Conservation (phyloP, 2,329 filamentous ascomycete species). For the Calonectria hawksworthii region DNA sequence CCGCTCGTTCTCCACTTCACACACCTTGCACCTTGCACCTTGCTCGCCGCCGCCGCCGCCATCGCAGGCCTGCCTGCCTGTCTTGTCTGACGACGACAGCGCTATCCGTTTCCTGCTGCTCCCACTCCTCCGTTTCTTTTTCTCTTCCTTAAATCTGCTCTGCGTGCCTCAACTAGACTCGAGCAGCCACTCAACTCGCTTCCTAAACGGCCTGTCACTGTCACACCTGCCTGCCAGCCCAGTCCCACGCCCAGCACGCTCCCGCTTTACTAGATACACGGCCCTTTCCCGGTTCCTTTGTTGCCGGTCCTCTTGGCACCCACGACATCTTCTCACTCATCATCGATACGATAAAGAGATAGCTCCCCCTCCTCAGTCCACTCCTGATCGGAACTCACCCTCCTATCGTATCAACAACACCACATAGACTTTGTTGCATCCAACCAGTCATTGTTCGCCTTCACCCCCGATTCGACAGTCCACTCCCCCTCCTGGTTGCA, state of each 20-base stretch:
- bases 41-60: constrained; percentile 1
- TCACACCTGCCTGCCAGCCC: neutral
- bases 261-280: constrained; percentile 24
- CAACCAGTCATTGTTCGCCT: constrained; percentile 43
- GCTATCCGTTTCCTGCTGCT: constrained; percentile 11
- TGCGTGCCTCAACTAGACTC: neutral
- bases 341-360: constrained; percentile 48
- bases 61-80: neutral
- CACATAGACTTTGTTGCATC: constrained; percentile 12
- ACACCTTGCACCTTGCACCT: constrained; percentile 14
- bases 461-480: constrained; percentile 36
- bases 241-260: neutral
- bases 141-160: neutral
- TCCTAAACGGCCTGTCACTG: constrained; percentile 3
- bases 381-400: constrained; percentile 33
- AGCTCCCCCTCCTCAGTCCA: constrained; percentile 32
- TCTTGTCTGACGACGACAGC: constrained; percentile 7
- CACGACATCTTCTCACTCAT: constrained; percentile 45
- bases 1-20: neutral
- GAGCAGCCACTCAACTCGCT: neutral
- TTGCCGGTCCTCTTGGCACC: constrained; percentile 19
- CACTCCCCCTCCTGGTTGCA: constrained; percentile 37
- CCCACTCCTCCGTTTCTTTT: constrained; percentile 10
- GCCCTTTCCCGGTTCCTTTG: constrained; percentile 14
- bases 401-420: constrained; percentile 37